phyloP scores from a whole-genome alignment of 352 stramenopile genomes.

The Phytophthora tubulina region DNA sequence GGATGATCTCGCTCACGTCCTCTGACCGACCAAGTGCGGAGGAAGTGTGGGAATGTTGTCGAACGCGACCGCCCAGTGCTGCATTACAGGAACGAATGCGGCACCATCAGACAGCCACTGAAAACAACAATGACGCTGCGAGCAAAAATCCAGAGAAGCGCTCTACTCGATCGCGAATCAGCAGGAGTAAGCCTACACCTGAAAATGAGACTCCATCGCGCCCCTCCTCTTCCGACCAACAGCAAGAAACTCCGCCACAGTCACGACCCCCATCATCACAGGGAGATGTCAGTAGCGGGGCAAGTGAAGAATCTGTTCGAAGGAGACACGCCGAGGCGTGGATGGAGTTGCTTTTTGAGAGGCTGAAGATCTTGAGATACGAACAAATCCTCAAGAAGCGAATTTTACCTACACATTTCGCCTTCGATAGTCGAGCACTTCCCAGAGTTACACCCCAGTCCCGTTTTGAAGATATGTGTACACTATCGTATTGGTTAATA shows the following conservation, averaged over 20 bases:
- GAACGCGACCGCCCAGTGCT: constrained; percentile 48
- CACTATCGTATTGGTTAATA: constrained; percentile 58
- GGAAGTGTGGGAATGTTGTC: constrained; percentile 70
- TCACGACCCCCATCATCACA: constrained; percentile 53
- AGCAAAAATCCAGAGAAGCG: constrained; percentile 14
- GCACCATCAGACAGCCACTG: constrained; percentile 23
- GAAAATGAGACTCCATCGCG: constrained; percentile 27
- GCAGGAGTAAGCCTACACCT: constrained; percentile 24
- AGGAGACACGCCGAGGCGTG: constrained; percentile 47
- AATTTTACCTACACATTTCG: constrained; percentile 65
- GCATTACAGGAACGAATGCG: constrained; percentile 39
- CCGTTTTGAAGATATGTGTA: constrained; percentile 61
- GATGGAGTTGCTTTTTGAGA: constrained; percentile 83
- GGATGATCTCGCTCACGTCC: constrained; percentile 77
- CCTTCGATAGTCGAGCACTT: constrained; percentile 31
- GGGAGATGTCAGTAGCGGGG: constrained; percentile 5
- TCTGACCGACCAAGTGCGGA: constrained; percentile 70
- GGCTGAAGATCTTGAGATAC: constrained; percentile 62
- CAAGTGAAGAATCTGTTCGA: constrained; percentile 38
- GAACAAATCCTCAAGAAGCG: constrained; percentile 50
- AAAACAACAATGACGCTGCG: constrained; percentile 31
- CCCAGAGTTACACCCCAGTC: constrained; percentile 36
- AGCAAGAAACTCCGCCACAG: constrained; percentile 37
- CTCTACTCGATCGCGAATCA: constrained; percentile 18
- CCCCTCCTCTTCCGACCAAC: constrained; percentile 35